Base-by-base conservation (phyloP, 495 filamentous ascomycete species). In the Neurospora tetraspora region DNA sequence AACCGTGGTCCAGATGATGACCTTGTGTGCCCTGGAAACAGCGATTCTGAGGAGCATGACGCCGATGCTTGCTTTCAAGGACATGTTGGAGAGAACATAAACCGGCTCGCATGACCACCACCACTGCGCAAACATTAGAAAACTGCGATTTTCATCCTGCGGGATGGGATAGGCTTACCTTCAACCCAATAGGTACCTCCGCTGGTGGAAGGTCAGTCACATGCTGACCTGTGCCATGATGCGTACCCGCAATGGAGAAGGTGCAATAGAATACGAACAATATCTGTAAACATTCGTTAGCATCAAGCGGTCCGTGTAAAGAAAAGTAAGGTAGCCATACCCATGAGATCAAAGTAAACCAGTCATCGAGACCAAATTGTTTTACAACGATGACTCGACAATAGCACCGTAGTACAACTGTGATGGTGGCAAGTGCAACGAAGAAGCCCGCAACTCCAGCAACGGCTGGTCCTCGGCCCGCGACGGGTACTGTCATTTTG, bases 41-140 rank as follows among this genome's bases (percentile, higher is more conserved):
- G 82, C 76, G 20, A 87, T 76, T 53, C 85, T 81, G 8, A 85
- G 80, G 16, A 86, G 77, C 75, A 86, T 83, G 71, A 81, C 72
- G 61, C 78, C 83, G 71, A 87, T 81, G 40, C 81, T 80, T 39
- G 83, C 71, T 14, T 82, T 65, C 8, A 79, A 71, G 53, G 76
- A 76, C 74, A 77, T 82, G 40, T 73, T 76, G 23, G 53, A 14
- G 11, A 53, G 11, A 5, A 69, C 45, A 71, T 78, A 79, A 16
- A 45, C n/a, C 4, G 75, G 68, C 27, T 79, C 76, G 72, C 79
- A 78, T 20, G 71, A 39, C 71, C 72, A 80, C 77, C 76, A 79
- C 76, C 53, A 61, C 53, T 59, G 10, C 14, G 42, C 31, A 34
- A 39, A 39, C 6, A 39, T 39, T 39, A 39, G 37, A 1, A 39